Evolutionary conservation across 1,139 yeast species (phyloP), one percentile per base, ranked within the genome.

Genomic region (Kluyveromyces sp.): DNA sequence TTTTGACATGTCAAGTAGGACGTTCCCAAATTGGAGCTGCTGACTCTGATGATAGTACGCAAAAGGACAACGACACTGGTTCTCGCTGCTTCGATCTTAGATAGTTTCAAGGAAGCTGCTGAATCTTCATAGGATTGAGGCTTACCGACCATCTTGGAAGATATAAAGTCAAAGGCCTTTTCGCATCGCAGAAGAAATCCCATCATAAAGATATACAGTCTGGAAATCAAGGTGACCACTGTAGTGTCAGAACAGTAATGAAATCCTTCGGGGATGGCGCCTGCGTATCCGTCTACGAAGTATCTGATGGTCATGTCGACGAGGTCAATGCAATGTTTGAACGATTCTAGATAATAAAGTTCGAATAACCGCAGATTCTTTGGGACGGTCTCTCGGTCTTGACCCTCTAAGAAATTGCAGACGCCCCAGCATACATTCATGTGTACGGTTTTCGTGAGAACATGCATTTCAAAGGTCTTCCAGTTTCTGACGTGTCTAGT

Each of bases 401-500:
- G 31, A 13, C 26, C 28, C 4, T 42, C 45, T 9, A 42, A 18
- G 26, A 32, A 22, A 16, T 26, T 19, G 12, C 37, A 31, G 9
- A 42, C 29, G 7, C 41, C 42, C 15, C 39, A 17, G n/a, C 39
- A 16, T 9, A 34, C 19, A 8, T 34, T 42, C n/a, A 33, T 22
- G 13, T 37, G 12, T 7, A 42, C 35, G 3, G 35, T 17, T 17
- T 39, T 26, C 6, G 41, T 39, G 26, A 28, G 18, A 4, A 28
- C n/a, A 20, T 42, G 39, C 6, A 13, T 12, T 4, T 32, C 25
- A 33, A 38, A 42, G 8, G 41, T 39, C 20, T 42, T 42, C 20
- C 26, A 22, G 12, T 36, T 31, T 8, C 25, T 15, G 19, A 33
- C 2, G 15, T 33, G 3, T 6, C 12, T 16, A 13, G 19, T 13